A percentile compares a stretch with the other conserved stretches of the same genome.
Evolutionary conservation across 345 rosid species (phyloP).

Genomic region (Psidium guajava): DNA sequence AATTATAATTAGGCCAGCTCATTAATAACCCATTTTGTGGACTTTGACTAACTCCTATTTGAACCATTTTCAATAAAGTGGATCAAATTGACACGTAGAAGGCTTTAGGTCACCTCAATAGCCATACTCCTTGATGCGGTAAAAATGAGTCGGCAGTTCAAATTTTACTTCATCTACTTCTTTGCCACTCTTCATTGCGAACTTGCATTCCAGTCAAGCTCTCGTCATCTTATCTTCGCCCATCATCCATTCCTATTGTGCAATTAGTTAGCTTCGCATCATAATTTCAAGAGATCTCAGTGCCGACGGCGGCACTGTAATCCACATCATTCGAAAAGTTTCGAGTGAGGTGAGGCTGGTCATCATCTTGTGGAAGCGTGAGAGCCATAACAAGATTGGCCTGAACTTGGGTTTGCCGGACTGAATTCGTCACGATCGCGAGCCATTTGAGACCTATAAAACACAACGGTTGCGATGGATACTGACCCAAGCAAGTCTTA

Average conservation of each 20-base stretch:
- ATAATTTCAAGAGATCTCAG: neutral
- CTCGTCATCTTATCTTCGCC: neutral
- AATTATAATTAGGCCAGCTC: too few species aligned
- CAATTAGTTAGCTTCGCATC: neutral
- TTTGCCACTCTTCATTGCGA: too few species aligned
- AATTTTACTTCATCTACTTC: too few species aligned
- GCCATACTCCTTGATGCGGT: too few species aligned
- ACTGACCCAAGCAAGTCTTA: neutral
- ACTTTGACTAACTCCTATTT: too few species aligned
- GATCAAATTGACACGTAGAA: too few species aligned
- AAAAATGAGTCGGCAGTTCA: too few species aligned
- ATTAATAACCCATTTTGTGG: too few species aligned
- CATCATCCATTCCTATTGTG: neutral
- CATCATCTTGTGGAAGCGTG: neutral
- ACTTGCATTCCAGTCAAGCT: too few species aligned
- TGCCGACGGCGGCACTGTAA: neutral
- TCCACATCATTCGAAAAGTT: neutral
- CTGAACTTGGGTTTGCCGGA: neutral
- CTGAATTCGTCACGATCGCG: neutral
- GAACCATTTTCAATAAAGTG: too few species aligned
- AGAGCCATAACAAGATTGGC: neutral
- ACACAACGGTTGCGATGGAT: neutral
- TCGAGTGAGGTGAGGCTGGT: neutral
- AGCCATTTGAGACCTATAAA: neutral
- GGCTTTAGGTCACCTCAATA: too few species aligned